Conservation (phyloP, 148 eudicot genomes). For the Rhododendron mucronatum region DNA sequence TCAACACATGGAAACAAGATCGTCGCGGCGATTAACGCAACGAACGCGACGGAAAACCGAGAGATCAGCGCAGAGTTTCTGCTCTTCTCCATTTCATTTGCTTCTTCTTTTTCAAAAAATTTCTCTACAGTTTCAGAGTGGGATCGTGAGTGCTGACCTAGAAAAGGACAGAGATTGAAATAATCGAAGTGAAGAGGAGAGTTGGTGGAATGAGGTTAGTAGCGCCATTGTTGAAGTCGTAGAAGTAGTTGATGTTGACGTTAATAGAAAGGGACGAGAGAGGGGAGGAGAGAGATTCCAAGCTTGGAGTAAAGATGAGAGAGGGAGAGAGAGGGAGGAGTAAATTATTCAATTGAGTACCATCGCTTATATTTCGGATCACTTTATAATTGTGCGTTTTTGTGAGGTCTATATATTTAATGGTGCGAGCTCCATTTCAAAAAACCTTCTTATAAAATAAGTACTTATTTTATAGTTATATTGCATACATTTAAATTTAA, state of each 20-base stretch:
- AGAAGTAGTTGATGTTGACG: not conserved
- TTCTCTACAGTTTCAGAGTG: not conserved
- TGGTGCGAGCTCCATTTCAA: rapidly evolving
- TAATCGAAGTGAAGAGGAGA: slow-evolving; percentile 11
- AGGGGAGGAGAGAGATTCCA: slow-evolving; percentile 29
- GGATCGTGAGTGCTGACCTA: not conserved
- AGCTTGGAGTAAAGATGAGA: slow-evolving; percentile 30
- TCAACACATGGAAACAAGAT: slow-evolving; percentile 23
- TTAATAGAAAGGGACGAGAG: slow-evolving; percentile 17
- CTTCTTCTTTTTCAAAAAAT: not conserved
- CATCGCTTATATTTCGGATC: no score
- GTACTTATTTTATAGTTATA: no score
- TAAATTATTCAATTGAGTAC: no score
- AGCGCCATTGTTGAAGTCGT: slow-evolving; percentile 27
- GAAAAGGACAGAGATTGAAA: not conserved
- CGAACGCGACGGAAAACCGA: not conserved
- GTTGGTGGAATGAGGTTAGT: not conserved
- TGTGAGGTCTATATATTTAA: no score
- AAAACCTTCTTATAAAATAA: no score
- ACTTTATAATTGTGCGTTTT: no score
- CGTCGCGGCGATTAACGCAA: slow-evolving; percentile 27
- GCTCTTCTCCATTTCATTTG: slow-evolving; percentile 13
- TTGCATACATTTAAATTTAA: no score
- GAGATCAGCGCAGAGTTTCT: not conserved
- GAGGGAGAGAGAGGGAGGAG: not conserved